These are phyloP conservation scores for Cucurbita argyrosperma DNA, from an alignment of 306 rosid species.

Conservation along the genomic window DNA sequence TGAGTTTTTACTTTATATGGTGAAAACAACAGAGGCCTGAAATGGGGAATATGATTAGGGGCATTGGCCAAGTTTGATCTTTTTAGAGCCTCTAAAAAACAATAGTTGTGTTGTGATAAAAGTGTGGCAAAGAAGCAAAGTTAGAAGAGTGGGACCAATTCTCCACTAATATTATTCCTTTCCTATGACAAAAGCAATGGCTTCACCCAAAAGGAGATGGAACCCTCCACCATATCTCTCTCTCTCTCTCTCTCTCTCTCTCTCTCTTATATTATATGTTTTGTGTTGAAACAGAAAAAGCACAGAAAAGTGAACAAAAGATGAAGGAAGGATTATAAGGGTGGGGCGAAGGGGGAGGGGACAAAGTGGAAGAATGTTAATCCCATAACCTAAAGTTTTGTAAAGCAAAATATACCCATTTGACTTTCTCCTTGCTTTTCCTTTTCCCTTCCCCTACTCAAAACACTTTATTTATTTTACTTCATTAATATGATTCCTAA, in stretches of 20 bases:
- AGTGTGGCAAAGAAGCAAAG: constrained; percentile 3
- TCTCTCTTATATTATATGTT: background rate
- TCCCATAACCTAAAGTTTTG: constrained; percentile 71
- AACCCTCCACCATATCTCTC: constrained; percentile 20
- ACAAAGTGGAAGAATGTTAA: constrained; percentile 99
- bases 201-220: constrained; percentile 44
- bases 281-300: constrained; percentile 14
- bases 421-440: constrained; percentile 42
- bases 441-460: background rate
- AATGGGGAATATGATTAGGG: background rate
- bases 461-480: background rate
- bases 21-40: background rate
- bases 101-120: background rate
- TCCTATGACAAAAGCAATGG: constrained; percentile 68
- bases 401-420: constrained; percentile 39
- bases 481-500: background rate
- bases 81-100: background rate
- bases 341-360: constrained; percentile 60
- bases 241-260: background rate
- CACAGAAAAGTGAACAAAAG: constrained; percentile 2
- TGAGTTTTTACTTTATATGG: background rate
- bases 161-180: constrained; percentile 45
- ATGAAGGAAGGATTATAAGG: background rate
- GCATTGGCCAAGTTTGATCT: background rate
- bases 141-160: background rate